Evolutionary conservation across 1,284 basidiomycete genomes (phyloP).

Genomic region (Rugosomyces carneus): DNA sequence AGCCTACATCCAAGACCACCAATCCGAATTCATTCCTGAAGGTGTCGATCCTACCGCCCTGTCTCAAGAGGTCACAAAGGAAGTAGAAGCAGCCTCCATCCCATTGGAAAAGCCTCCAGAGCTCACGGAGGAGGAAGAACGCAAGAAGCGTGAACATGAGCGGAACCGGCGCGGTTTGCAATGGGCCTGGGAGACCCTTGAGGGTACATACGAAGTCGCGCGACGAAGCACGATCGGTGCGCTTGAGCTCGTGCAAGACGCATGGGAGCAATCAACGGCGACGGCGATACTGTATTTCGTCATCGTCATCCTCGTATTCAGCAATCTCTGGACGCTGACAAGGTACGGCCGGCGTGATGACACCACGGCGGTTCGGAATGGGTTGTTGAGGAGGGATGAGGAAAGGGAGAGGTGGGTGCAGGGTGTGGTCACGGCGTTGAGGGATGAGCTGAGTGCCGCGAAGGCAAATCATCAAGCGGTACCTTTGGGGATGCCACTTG

Average conservation of each 20-base stretch:
- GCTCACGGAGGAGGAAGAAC: slow-evolving; percentile 21
- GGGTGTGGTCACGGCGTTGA: slow-evolving; percentile 58
- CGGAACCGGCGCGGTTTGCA: slow-evolving; percentile 69
- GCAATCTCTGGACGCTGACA: slow-evolving; percentile 70
- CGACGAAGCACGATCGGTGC: slow-evolving; percentile 61
- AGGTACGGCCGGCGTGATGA: slow-evolving; percentile 47
- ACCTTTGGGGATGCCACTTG: slow-evolving; percentile 7
- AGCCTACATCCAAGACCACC: slow-evolving; percentile 82
- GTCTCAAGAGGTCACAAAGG: slow-evolving; percentile 12
- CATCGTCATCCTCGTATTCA: slow-evolving; percentile 66
- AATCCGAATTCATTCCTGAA: slow-evolving; percentile 83
- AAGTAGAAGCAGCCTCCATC: background rate
- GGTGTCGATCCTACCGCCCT: slow-evolving; percentile 58
- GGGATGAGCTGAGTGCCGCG: slow-evolving; percentile 59
- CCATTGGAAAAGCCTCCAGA: slow-evolving; percentile 5
- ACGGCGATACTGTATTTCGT: slow-evolving; percentile 68
- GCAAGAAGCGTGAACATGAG: slow-evolving; percentile 57
- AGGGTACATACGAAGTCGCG: slow-evolving; percentile 66
- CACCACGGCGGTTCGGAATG: slow-evolving; percentile 44
- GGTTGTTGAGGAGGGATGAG: slow-evolving; percentile 40
- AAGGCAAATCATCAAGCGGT: slow-evolving; percentile 21
- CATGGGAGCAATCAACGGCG: slow-evolving; percentile 65
- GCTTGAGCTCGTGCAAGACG: slow-evolving; percentile 66
- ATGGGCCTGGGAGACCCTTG: slow-evolving; percentile 81
- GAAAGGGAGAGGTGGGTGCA: slow-evolving; percentile 72